Conservation (phyloP, 2,329 filamentous ascomycete species). For the Drechslerella dactyloides region DNA sequence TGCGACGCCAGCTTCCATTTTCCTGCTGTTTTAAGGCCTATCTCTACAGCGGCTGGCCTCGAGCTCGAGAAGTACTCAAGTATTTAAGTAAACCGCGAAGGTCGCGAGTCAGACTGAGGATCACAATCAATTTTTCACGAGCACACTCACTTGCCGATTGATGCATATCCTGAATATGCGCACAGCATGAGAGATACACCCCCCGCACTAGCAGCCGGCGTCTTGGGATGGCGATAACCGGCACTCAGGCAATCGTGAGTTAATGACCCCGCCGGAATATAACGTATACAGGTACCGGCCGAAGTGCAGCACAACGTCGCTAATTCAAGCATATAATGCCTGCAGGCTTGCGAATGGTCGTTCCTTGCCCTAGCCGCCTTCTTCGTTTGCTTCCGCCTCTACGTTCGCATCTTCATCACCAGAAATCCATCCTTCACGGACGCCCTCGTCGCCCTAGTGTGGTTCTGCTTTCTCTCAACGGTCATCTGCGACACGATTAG, state of each 20-base stretch:
- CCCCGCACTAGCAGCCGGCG: conserved; percentile 18
- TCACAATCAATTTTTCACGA: too few species aligned
- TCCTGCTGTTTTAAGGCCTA: not conserved
- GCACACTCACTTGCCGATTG: not conserved
- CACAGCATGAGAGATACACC: too few species aligned
- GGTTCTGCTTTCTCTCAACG: conserved; percentile 34
- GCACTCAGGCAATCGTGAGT: conserved; percentile 47
- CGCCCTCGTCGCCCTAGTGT: conserved; percentile 21
- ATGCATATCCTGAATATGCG: conserved; percentile 2
- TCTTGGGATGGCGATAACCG: conserved; percentile 44
- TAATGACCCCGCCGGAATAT: not conserved
- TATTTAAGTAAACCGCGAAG: too few species aligned
- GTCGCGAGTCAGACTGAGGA: too few species aligned
- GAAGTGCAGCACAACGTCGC: not conserved
- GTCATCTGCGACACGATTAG: conserved; percentile 39
- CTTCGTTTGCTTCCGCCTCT: conserved; percentile 43
- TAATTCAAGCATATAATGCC: not conserved
- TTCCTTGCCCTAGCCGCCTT: conserved; percentile 36
- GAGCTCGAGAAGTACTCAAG: too few species aligned
- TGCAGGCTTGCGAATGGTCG: conserved; percentile 46
- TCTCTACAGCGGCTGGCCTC: too few species aligned
- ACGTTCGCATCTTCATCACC: conserved; percentile 28
- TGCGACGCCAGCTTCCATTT: not conserved
- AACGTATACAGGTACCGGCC: not conserved
- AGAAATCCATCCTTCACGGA: conserved; percentile 31